Percentiles rank a stretch among this genome's conserved stretches.
These are phyloP conservation scores for Myriosclerotinia scirpicola DNA, from an alignment of 2,329 filamentous ascomycete genomes.

Conservation along the genomic window DNA sequence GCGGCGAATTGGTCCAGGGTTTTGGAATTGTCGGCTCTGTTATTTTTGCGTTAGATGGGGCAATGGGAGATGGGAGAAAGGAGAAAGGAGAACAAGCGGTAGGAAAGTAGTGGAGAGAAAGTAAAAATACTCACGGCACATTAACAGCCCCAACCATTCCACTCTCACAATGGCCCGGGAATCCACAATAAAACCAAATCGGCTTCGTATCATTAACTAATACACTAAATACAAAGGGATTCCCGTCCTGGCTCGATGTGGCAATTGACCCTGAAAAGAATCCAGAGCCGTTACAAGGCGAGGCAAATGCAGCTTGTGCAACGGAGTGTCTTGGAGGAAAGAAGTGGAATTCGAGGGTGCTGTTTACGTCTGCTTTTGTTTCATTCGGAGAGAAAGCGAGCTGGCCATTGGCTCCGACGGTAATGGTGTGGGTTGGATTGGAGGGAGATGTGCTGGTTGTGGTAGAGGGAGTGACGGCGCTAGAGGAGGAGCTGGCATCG, in stretches of 20 bases:
- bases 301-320: conserved; percentile 42
- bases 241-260: conserved; percentile 28
- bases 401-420: conserved; percentile 35
- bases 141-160: conserved; percentile 50
- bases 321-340: conserved; percentile 53
- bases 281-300: conserved; percentile 39
- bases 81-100: neutral
- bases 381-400: conserved; percentile 53
- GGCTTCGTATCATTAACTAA: conserved; percentile 44
- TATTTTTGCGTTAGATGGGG: neutral
- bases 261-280: conserved; percentile 33
- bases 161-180: conserved; percentile 43
- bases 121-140: conserved; percentile 37
- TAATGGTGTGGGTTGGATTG: conserved; percentile 38
- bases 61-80: neutral
- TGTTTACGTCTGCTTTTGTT: conserved; percentile 50
- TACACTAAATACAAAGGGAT: conserved; percentile 45
- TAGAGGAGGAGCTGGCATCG: conserved; percentile 26
- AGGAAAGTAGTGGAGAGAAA: neutral
- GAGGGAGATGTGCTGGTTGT: conserved; percentile 17
- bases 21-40: conserved; percentile 6
- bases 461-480: conserved; percentile 22
- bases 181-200: conserved; percentile 48
- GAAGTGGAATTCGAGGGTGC: conserved; percentile 57
- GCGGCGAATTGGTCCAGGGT: neutral